These are phyloP conservation scores for Penicillium argentinense DNA, from an alignment of 495 filamentous ascomycete genomes.

Conservation along the genomic window DNA sequence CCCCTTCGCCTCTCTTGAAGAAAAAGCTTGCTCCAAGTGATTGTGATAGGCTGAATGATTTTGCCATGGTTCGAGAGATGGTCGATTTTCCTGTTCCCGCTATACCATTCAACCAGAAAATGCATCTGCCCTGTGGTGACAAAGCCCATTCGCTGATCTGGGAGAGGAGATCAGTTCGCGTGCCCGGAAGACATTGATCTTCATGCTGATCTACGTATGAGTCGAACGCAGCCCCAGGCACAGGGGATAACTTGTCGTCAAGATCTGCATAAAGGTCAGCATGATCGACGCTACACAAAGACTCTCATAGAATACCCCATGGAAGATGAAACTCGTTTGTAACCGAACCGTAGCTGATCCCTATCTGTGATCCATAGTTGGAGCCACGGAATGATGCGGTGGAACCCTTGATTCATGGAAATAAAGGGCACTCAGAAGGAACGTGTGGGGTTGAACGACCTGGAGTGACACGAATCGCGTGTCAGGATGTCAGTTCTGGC, in stretches of 20 bases:
- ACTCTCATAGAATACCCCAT: neutral
- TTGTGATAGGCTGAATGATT: neutral
- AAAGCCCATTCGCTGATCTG: neutral
- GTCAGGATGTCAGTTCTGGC: too few species aligned
- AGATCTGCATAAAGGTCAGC: too few species aligned
- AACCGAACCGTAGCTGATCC: neutral
- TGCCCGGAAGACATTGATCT: conserved; percentile 2
- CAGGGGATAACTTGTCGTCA: neutral
- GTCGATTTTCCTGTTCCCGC: conserved; percentile 48
- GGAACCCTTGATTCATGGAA: too few species aligned
- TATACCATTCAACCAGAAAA: conserved; percentile 50
- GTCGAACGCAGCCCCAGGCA: neutral
- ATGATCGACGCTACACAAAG: too few species aligned
- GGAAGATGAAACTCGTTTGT: neutral
- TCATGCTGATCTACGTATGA: conserved; percentile 3
- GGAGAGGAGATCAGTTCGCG: neutral
- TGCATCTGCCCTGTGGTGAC: conserved; percentile 13
- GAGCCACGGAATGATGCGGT: neutral
- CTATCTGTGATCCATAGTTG: neutral
- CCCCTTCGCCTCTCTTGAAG: too few species aligned
- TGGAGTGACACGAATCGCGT: too few species aligned
- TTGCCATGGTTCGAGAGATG: conserved; percentile 26
- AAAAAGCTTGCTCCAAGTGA: too few species aligned
- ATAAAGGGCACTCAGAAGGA: too few species aligned
- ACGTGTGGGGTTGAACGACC: too few species aligned